These are phyloP conservation scores for Ophiostoma himal-ulmi DNA, from an alignment of 2,329 filamentous ascomycete genomes.

Conservation along the genomic window DNA sequence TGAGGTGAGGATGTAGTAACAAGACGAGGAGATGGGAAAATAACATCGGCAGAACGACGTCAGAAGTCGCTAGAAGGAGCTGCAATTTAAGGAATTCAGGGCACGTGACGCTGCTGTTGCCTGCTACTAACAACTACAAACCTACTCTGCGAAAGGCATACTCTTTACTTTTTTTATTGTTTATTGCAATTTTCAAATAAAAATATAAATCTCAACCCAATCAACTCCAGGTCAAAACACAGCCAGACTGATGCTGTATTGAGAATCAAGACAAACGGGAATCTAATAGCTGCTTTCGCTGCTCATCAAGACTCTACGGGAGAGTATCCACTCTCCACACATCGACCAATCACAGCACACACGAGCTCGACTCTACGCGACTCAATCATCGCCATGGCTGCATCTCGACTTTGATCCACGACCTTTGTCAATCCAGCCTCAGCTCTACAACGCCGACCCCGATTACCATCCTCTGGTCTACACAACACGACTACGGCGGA, in stretches of 20 bases:
- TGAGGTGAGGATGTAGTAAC: neutral
- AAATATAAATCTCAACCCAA: neutral
- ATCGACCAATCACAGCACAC: neutral
- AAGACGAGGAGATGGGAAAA: neutral
- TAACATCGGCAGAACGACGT: neutral
- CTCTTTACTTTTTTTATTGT: neutral
- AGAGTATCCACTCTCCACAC: neutral
- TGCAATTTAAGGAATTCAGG: neutral
- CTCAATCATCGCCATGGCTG: neutral
- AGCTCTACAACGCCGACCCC: neutral
- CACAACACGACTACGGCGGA: neutral
- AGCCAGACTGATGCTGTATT: neutral
- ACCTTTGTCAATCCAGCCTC: neutral
- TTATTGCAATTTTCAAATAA: neutral
- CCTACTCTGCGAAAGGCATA: neutral
- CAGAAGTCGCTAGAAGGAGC: constrained; percentile 1
- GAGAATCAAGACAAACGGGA: neutral
- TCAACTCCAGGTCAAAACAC: no score
- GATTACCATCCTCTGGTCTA: neutral
- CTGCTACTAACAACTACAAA: neutral
- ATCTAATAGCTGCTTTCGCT: neutral
- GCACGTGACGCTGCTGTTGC: neutral
- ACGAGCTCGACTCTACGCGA: neutral
- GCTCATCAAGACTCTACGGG: no score
- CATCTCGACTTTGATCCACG: neutral